Percentiles rank a stretch among this genome's conserved stretches.
Conservation (phyloP, 345 rosid genomes). For the Sisymbrium altissimum region DNA sequence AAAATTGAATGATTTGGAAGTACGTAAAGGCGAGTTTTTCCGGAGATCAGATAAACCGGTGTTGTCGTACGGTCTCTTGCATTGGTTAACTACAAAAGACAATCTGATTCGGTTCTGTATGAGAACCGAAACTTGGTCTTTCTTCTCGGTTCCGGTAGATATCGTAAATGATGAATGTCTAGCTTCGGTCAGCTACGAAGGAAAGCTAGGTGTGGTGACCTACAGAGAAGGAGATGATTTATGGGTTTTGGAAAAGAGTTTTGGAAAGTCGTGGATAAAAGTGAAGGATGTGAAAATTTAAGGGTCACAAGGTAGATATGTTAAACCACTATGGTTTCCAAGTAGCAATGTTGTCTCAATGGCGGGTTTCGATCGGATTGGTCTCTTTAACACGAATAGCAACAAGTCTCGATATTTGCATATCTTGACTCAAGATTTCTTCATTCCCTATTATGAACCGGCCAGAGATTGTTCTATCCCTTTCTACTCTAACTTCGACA, state of each 20-base stretch:
- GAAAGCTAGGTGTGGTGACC: not conserved
- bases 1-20: too few species aligned
- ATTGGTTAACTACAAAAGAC: too few species aligned
- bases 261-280: not conserved
- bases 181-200: not conserved
- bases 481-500: conserved; percentile 9
- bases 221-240: not conserved
- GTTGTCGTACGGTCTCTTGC: too few species aligned
- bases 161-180: not conserved
- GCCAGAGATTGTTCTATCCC: not conserved
- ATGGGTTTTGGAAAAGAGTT: not conserved
- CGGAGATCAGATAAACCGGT: too few species aligned
- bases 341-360: conserved; percentile 1
- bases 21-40: too few species aligned
- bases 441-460: not conserved
- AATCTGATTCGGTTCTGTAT: conserved; percentile 17
- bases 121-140: conserved; percentile 14
- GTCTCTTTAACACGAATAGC: not conserved
- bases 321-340: not conserved
- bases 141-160: not conserved
- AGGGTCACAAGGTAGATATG: not conserved
- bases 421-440: not conserved
- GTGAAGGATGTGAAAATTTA: not conserved
- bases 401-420: not conserved
- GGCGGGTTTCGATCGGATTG: not conserved